These are phyloP conservation scores for Cordyceps tenuipes DNA, from an alignment of 2,329 filamentous ascomycete genomes.

Conservation along the genomic window DNA sequence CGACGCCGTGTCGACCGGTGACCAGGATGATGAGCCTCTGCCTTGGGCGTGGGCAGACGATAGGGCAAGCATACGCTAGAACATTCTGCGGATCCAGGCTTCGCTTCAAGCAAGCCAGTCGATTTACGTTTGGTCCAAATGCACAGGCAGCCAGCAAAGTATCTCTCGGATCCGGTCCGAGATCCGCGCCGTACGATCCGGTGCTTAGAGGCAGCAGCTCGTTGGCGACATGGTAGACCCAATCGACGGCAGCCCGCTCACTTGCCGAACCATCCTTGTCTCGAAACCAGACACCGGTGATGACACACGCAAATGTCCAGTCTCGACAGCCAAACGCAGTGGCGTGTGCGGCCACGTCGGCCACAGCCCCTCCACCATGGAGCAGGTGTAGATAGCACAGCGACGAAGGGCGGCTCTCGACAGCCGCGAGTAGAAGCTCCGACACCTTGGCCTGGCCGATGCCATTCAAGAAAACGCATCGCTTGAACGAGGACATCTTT, in stretches of 20 bases:
- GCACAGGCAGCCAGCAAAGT: constrained; percentile 39
- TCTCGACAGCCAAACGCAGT: constrained; percentile 56
- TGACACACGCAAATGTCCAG: constrained; percentile 56
- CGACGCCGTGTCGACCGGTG: constrained; percentile 44
- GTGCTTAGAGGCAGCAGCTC: constrained; percentile 40
- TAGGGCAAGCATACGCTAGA: constrained; percentile 47
- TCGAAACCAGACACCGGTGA: constrained; percentile 54
- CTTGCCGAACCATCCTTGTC: constrained; percentile 38
- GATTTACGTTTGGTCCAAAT: constrained; percentile 46
- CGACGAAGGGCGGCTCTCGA: constrained; percentile 40
- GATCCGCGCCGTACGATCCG: constrained; percentile 52
- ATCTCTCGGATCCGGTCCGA: constrained; percentile 55
- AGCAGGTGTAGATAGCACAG: constrained; percentile 55
- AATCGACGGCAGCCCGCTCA: constrained; percentile 32
- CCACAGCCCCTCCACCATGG: constrained; percentile 48
- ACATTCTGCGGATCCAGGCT: constrained; percentile 40
- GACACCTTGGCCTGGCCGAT: constrained; percentile 30
- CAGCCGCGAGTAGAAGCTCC: constrained; percentile 32
- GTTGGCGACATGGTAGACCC: constrained; percentile 46
- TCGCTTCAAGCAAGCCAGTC: constrained; percentile 43
- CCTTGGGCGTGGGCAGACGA: constrained; percentile 23
- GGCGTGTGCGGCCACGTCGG: constrained; percentile 32
- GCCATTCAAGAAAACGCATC: constrained; percentile 50
- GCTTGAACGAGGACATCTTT: constrained; percentile 56
- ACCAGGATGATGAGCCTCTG: constrained; percentile 48